A percentile compares a stretch with the other conserved stretches of the same genome.
These are phyloP conservation scores for Aspergillus sergii DNA, from an alignment of 2,329 filamentous ascomycete genomes.

Conservation along the genomic window DNA sequence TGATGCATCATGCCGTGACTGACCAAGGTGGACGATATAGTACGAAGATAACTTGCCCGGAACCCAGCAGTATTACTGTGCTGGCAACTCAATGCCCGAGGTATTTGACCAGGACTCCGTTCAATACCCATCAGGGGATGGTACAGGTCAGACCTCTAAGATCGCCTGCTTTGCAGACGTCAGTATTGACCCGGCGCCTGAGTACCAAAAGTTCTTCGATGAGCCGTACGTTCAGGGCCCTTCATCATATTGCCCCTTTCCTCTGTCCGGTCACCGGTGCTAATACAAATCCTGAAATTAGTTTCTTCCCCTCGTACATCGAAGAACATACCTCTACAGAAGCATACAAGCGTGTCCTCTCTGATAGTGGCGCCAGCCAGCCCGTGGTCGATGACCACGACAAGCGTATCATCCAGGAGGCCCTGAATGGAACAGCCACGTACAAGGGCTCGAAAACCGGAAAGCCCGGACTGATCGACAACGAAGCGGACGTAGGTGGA, in stretches of 20 bases:
- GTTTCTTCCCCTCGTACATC: conserved; percentile 15
- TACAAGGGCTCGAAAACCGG: conserved; percentile 10
- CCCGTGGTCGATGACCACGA: conserved; percentile 12
- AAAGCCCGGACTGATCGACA: conserved; percentile 12
- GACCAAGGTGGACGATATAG: background rate
- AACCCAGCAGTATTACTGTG: conserved; percentile 14
- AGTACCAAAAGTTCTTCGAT: conserved; percentile 17
- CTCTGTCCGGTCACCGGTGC: background rate
- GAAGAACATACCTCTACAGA: conserved; percentile 13
- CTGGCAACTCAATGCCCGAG: conserved; percentile 12
- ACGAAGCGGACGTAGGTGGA: conserved; percentile 13
- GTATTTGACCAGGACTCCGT: conserved; percentile 13
- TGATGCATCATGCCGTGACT: background rate
- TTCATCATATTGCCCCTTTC: too few species aligned
- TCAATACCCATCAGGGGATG: conserved; percentile 8
- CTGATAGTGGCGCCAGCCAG: conserved; percentile 9
- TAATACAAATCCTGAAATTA: background rate
- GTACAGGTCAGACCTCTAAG: conserved; percentile 6
- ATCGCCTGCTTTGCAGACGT: conserved; percentile 16
- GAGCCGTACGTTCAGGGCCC: background rate
- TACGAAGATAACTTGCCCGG: conserved; percentile 14
- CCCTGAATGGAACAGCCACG: conserved; percentile 10
- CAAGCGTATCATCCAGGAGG: conserved; percentile 12
- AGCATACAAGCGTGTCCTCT: conserved; percentile 15
- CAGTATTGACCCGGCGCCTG: conserved; percentile 10